Base-by-base conservation (phyloP, 306 rosid species). In the Amphicarpaea edgeworthii region DNA sequence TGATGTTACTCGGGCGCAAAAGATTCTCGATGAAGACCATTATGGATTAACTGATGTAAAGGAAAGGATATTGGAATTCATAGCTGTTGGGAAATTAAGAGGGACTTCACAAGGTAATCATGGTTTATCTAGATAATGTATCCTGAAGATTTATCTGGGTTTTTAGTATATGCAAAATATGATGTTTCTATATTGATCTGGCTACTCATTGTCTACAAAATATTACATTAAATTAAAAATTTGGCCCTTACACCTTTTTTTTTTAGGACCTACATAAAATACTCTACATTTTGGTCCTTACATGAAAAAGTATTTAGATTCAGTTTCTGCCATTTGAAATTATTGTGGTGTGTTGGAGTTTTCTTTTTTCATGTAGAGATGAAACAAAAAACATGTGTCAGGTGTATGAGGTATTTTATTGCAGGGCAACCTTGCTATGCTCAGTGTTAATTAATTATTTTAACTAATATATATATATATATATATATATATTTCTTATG, bases 11-110 rank as follows among this genome's bases (percentile, higher is more conserved):
- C 84, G 87, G 47, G 99, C 99, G 1, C 93, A 92, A 82, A 87
- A 83, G 72, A 96, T 96, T 86, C 97, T 96, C 66, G 99, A 96
- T 76, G 99, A 96, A 84, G 99, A 96, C 81, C 99, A 96, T 87
- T 96, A 96, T 24, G 99, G 99, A 79, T 88, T 96, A 81, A 77
- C 87, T 58, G 99, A 96, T 83, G 99, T 96, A 76, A 96, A 96
- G 84, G 99, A 96, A 80, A 88, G 99, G 82, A 96, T 96, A 77
- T 77, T 96, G 83, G 99, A 96, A 85, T 96, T 96, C 77, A 96
- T 96, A 76, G 99, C 99, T 16, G 99, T 96, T 46, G 99, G 98
- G 61, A 96, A 96, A 79, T 92, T 96, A 26, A 92, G 99, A 82
- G 99, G 99, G 77, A 83, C 76, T 53, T 92, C 99, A 61, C 99